Percentiles rank a stretch among this genome's conserved stretches.
These are phyloP conservation scores for Rosa persica DNA, from an alignment of 306 rosid genomes.

Conservation along the genomic window DNA sequence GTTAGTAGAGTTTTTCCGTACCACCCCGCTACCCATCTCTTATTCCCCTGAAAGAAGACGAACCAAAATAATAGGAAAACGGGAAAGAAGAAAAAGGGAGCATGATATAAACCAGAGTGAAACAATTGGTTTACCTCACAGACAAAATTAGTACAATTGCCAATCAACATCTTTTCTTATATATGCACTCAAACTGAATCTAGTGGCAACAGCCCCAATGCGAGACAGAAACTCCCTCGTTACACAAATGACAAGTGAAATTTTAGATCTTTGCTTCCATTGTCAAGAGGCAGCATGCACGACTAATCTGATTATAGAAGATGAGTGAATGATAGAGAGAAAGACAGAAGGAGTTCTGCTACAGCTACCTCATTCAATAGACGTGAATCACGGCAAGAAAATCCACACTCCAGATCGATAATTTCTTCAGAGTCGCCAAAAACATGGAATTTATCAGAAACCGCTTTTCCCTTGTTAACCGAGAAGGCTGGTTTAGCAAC, in stretches of 20 bases:
- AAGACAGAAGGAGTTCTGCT: constrained; percentile 7
- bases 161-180: neutral
- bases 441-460: constrained; percentile 30
- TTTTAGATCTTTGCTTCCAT: neutral
- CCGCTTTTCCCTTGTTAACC: constrained; percentile 28
- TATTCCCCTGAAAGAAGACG: neutral
- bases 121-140: neutral
- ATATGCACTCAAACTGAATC: neutral
- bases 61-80: neutral
- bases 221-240: neutral
- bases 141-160: neutral
- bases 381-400: constrained; percentile 38
- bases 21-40: neutral
- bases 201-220: neutral
- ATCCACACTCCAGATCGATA: constrained; percentile 25
- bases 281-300: neutral
- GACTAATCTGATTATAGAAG: neutral
- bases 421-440: constrained; percentile 32
- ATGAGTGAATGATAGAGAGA: neutral
- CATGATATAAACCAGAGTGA: neutral
- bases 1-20: neutral
- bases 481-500: constrained; percentile 28
- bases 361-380: constrained; percentile 51
- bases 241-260: neutral
- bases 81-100: neutral